These are phyloP conservation scores for Candida tropicalis DNA, from an alignment of 1,139 yeast species.

Conservation along the genomic window DNA sequence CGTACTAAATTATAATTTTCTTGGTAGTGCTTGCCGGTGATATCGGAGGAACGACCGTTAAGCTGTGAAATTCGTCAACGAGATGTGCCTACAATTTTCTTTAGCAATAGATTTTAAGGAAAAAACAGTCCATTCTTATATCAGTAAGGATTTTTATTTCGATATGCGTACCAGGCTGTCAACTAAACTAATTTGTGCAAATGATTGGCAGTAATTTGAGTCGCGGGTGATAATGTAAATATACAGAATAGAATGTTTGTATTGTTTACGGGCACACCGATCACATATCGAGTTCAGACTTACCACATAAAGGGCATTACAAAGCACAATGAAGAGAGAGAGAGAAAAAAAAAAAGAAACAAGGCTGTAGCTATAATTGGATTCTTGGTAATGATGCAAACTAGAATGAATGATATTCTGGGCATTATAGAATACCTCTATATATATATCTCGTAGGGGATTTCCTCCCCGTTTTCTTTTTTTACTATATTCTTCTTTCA, in stretches of 20 bases:
- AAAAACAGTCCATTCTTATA: too few species aligned
- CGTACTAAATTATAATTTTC: too few species aligned
- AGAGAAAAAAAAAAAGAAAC: neutral
- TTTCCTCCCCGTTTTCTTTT: neutral
- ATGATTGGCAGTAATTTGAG: neutral
- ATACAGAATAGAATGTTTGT: neutral
- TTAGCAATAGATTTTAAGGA: too few species aligned
- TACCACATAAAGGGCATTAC: too few species aligned
- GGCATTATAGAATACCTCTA: neutral
- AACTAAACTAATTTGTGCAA: neutral
- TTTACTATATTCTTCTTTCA: neutral
- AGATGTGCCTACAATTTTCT: too few species aligned
- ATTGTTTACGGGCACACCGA: neutral
- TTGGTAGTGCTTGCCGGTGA: too few species aligned
- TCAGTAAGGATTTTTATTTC: too few species aligned
- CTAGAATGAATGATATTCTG: neutral
- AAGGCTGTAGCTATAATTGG: neutral
- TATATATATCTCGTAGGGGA: neutral
- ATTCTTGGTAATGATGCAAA: too few species aligned
- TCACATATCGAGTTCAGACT: neutral
- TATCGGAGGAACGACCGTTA: too few species aligned
- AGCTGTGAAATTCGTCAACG: too few species aligned
- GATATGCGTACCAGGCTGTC: too few species aligned
- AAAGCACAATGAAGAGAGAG: neutral
- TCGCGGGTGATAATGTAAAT: conserved; percentile 1